Conservation (phyloP, 2,329 filamentous ascomycete genomes). For the Aspergillus pseudotamarii region DNA sequence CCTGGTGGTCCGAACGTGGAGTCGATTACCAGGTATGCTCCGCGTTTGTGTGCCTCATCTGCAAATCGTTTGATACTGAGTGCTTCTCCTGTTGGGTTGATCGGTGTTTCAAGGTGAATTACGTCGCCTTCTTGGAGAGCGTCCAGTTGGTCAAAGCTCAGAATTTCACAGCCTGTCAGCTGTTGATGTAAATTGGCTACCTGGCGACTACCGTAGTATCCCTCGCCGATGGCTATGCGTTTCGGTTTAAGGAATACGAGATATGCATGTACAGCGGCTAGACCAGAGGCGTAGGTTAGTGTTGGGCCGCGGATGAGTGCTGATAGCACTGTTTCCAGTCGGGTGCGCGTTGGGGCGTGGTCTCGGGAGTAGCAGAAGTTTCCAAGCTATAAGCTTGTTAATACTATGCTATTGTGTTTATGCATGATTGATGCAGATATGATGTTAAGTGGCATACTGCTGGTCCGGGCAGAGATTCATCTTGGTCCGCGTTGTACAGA, state of each 20-base stretch:
- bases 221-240: constrained; percentile 76
- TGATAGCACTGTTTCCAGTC: constrained; percentile 82
- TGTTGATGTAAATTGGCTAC: constrained; percentile 73
- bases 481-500: constrained; percentile 65
- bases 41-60: constrained; percentile 68
- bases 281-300: constrained; percentile 79
- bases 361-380: constrained; percentile 52
- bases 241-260: constrained; percentile 80
- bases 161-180: constrained; percentile 73
- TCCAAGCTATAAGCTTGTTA: no score
- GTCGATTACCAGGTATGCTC: constrained; percentile 81
- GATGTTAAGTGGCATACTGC: constrained; percentile 56
- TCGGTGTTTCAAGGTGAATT: constrained; percentile 87
- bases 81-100: constrained; percentile 87
- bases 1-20: constrained; percentile 91
- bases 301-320: constrained; percentile 66
- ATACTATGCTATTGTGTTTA: no score
- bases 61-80: constrained; percentile 73
- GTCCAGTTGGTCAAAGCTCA: constrained; percentile 71
- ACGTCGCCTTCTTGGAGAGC: constrained; percentile 76
- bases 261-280: constrained; percentile 84
- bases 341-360: constrained; percentile 76
- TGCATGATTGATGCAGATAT: no score
- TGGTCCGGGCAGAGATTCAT: constrained; percentile 55
- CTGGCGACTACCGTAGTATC: constrained; percentile 92